These are phyloP conservation scores for Erigeron philadelphicus DNA, from an alignment of 140 eudicot genomes.

Conservation along the genomic window DNA sequence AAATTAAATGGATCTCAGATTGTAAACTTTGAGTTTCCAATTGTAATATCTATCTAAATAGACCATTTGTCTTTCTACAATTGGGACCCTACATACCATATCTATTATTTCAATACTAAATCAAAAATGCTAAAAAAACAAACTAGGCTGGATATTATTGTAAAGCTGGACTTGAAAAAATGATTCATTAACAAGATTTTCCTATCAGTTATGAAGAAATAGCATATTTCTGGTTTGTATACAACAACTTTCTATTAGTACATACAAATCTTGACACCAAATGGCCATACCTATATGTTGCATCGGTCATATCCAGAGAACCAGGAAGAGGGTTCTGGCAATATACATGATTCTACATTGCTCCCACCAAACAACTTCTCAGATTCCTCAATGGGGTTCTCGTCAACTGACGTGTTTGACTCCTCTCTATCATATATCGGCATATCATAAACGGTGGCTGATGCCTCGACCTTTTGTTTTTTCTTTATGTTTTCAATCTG, in stretches of 20 bases:
- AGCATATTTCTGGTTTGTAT: conserved; percentile 15
- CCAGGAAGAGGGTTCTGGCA: conserved; percentile 63
- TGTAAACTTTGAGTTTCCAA: conserved; percentile 7
- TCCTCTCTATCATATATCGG: conserved; percentile 31
- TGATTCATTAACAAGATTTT: not conserved
- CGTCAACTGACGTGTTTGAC: conserved; percentile 34
- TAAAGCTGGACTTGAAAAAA: not conserved
- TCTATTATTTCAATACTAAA: conserved; percentile 10
- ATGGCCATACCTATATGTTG: conserved; percentile 58
- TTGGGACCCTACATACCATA: conserved; percentile 18
- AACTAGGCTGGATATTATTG: conserved; percentile 8
- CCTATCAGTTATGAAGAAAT: conserved; percentile 14
- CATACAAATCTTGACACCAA: conserved; percentile 37
- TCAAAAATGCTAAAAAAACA: not conserved
- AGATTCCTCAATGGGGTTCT: conserved; percentile 50
- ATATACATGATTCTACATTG: conserved; percentile 38
- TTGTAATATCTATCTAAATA: conserved; percentile 11
- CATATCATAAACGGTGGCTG: conserved; percentile 28
- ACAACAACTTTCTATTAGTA: conserved; percentile 27
- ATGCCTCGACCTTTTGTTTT: conserved; percentile 48
- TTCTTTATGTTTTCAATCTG: conserved; percentile 60
- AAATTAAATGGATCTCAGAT: conserved; percentile 38
- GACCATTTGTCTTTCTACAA: conserved; percentile 26
- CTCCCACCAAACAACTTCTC: conserved; percentile 38
- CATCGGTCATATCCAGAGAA: conserved; percentile 64